These are phyloP conservation scores for Sclerotinia sclerotiorum DNA, from an alignment of 2,329 filamentous ascomycete genomes.

Conservation along the genomic window DNA sequence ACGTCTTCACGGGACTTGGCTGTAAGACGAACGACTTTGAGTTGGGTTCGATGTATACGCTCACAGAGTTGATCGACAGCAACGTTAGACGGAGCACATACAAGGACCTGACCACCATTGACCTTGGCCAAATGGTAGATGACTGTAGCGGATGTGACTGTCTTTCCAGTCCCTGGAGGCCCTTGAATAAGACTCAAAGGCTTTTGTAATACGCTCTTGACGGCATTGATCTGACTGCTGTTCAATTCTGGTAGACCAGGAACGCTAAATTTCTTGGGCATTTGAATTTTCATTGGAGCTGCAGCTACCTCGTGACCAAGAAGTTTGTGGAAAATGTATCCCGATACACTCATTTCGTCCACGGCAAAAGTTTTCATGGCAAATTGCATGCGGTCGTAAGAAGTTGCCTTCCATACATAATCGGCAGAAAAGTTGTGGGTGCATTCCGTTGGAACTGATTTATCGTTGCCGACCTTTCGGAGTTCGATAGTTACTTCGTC, in stretches of 20 bases:
- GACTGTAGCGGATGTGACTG: conserved; percentile 96
- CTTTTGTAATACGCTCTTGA: conserved; percentile 91
- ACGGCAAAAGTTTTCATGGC: conserved; percentile 99
- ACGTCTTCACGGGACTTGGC: conserved; percentile 98
- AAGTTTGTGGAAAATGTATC: conserved; percentile 97
- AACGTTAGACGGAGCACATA: conserved; percentile 97
- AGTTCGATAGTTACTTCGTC: conserved; percentile 96
- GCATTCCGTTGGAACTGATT: conserved; percentile 91
- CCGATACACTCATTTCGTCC: conserved; percentile 96
- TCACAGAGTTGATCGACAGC: conserved; percentile 98
- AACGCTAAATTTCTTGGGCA: conserved; percentile 96
- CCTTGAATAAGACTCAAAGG: conserved; percentile 95
- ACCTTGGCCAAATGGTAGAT: conserved; percentile 97
- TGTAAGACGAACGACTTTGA: conserved; percentile 97
- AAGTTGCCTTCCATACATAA: conserved; percentile 99
- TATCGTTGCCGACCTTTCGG: conserved; percentile 92
- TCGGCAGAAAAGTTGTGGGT: conserved; percentile 98
- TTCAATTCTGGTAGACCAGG: conserved; percentile 94
- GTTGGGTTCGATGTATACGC: conserved; percentile 87
- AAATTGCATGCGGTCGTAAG: conserved; percentile 97
- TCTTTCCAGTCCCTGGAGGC: conserved; percentile 96
- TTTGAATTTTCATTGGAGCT: conserved; percentile 90
- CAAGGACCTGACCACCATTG: conserved; percentile 89
- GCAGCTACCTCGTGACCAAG: conserved; percentile 93
- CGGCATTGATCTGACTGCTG: conserved; percentile 90